phyloP scores from a whole-genome alignment of 164 flowering plant genomes.

The Cinnamomum micranthum region DNA sequence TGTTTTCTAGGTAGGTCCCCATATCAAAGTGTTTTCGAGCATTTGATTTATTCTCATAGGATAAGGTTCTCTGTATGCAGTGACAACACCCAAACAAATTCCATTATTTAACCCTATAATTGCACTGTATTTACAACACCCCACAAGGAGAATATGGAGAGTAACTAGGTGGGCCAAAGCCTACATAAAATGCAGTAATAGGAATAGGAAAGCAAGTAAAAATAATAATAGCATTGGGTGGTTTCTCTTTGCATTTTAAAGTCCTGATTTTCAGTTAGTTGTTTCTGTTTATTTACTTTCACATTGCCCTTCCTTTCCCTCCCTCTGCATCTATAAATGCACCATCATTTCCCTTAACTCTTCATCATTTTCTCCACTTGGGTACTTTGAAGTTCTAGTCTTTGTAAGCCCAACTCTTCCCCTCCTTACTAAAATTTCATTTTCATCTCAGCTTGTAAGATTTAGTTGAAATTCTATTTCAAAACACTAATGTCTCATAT shows the following conservation, averaged over 20 bases:
- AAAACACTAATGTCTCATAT: neutral
- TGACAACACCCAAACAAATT: no score
- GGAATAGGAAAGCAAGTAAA: neutral
- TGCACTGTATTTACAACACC: neutral
- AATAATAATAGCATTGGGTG: neutral
- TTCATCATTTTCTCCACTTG: slow-evolving; percentile 15
- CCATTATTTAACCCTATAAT: neutral
- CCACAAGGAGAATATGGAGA: neutral
- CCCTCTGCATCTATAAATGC: slow-evolving; percentile 22
- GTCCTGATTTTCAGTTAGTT: slow-evolving; percentile 22
- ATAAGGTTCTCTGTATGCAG: slow-evolving; percentile 8
- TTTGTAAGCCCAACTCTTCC: slow-evolving; percentile 6
- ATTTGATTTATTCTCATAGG: neutral
- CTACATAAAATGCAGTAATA: neutral
- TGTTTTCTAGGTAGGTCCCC: slow-evolving; percentile 10
- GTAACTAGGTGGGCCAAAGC: slow-evolving; percentile 9
- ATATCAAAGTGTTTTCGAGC: slow-evolving; percentile 2
- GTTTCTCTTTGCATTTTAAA: neutral
- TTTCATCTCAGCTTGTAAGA: neutral
- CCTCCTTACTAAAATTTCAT: neutral
- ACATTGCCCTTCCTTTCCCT: neutral
- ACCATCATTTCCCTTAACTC: slow-evolving; percentile 13
- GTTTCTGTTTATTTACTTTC: slow-evolving; percentile 10
- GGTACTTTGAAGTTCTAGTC: neutral
- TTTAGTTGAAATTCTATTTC: neutral